These are phyloP conservation scores for Ophiostoma ulmi DNA, from an alignment of 2,329 filamentous ascomycete genomes.

Conservation along the genomic window DNA sequence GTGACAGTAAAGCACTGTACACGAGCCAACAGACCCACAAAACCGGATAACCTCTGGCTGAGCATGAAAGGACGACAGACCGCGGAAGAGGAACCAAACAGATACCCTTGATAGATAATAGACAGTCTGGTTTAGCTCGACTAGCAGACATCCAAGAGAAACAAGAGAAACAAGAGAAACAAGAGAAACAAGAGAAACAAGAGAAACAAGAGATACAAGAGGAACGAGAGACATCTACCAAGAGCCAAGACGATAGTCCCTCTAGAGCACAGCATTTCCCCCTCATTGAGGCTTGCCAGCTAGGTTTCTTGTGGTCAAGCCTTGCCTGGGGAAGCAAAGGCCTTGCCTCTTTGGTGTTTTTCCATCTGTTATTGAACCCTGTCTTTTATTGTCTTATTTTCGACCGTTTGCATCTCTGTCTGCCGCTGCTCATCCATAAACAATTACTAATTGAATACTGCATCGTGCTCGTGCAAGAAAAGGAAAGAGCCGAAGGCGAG, in stretches of 20 bases:
- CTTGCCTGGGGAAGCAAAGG: not conserved
- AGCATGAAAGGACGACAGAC: not conserved
- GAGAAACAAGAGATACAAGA: not conserved
- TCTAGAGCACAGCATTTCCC: conserved; percentile 4
- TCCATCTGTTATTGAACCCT: not conserved
- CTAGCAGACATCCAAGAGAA: too few relatives aligned
- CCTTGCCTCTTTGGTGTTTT: not conserved
- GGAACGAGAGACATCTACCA: not conserved
- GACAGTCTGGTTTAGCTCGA: not conserved
- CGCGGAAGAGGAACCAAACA: not conserved
- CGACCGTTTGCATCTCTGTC: not conserved
- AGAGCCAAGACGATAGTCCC: not conserved
- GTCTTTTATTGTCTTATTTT: not conserved
- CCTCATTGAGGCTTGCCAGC: conserved; percentile 7
- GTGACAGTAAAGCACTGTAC: not conserved
- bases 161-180: too few relatives aligned
- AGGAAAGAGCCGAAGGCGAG: conserved; percentile 6
- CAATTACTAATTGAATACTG: too few relatives aligned
- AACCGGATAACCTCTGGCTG: not conserved
- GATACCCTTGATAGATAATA: not conserved
- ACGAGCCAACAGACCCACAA: not conserved
- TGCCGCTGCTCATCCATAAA: too few relatives aligned
- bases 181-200: not conserved
- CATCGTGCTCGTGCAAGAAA: not conserved
- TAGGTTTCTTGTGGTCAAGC: conserved; percentile 3